Base-by-base conservation (phyloP, 352 stramenopile genomes). In the Globisporangium spiculum region DNA sequence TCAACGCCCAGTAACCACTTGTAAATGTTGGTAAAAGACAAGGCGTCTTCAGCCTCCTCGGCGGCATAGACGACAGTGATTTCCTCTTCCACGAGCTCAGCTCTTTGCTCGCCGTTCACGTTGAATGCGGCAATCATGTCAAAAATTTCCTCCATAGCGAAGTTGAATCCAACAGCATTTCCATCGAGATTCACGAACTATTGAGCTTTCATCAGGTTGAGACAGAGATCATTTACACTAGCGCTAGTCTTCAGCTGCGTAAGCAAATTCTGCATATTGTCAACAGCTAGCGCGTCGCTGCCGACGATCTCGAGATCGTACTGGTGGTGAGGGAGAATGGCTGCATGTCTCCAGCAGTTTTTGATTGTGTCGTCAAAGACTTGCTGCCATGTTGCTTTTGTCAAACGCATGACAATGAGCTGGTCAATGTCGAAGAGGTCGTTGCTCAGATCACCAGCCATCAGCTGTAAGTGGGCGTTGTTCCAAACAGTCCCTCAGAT, bases 11-110 rank as follows among this genome's bases (percentile, higher is more conserved):
- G 50, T 55, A 55, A 2, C 50, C 50, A 1, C 50, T 55, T 55
- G 50, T 55, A 55, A 55, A 55, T 55, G 50, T 32, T 22, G n/a
- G n/a, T 55, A 55, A 55, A n/a, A 32, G 50, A 55, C 22, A 55
- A 27, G 22, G 50, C n/a, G 18, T 55, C 50, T 55, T 55, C 50
- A 30, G 50, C 22, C n/a, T 30, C 50, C 22, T 55, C 22, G n/a
- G n/a, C 14, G 50, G 6, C 50, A 6, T 22, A 55, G 50, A 20
- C 50, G n/a, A 30, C 50, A 55, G 32, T 30, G n/a, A 7, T 30
- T 55, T 55, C 8, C 20, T 55, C n/a, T 27, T 32, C n/a, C 22
- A 12, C 7, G 50, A 30, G 50, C 50, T 32, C 50, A 55, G 7
- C 50, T 30, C 50, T 55, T 55, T 55, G 50, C n/a, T 55, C 22